These are phyloP conservation scores for Schizophyllum amplum DNA, from an alignment of 1,284 basidiomycete species.

Conservation along the genomic window DNA sequence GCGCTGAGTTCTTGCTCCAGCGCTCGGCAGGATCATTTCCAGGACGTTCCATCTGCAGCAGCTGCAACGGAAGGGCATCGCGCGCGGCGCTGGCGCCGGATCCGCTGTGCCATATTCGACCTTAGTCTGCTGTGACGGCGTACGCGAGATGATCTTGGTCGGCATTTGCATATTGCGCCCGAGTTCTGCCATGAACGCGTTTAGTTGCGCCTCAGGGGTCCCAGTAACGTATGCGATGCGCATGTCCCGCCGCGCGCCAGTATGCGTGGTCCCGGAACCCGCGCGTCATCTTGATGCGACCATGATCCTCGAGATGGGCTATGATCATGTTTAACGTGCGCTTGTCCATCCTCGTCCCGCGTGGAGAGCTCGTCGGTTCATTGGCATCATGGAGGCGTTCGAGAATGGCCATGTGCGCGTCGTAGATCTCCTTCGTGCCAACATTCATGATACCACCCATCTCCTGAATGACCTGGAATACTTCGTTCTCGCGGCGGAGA, in stretches of 20 bases:
- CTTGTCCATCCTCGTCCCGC: conserved; percentile 64
- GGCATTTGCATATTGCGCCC: conserved; percentile 28
- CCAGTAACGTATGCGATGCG: conserved; percentile 56
- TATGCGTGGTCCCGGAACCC: conserved; percentile 37
- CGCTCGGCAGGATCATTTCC: conserved; percentile 31
- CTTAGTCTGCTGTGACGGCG: not conserved
- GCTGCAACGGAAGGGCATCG: conserved; percentile 30
- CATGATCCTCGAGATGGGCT: not conserved
- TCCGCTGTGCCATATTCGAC: conserved; percentile 25
- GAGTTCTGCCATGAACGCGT: conserved; percentile 44
- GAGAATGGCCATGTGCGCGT: conserved; percentile 53
- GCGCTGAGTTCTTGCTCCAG: conserved; percentile 33
- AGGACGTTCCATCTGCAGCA: conserved; percentile 34
- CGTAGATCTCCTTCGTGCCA: conserved; percentile 59
- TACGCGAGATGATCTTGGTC: conserved; percentile 15
- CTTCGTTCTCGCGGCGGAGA: conserved; percentile 69
- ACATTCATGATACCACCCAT: conserved; percentile 58
- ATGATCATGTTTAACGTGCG: conserved; percentile 54
- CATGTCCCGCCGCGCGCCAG: conserved; percentile 44
- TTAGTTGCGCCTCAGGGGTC: conserved; percentile 40
- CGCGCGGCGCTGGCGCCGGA: conserved; percentile 19
- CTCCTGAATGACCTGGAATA: conserved; percentile 52
- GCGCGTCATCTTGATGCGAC: not conserved
- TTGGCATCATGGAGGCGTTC: conserved; percentile 45
- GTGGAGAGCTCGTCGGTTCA: conserved; percentile 58